Conservation (phyloP, 768 basidiomycete species). For the Steccherinum ochraceum region DNA sequence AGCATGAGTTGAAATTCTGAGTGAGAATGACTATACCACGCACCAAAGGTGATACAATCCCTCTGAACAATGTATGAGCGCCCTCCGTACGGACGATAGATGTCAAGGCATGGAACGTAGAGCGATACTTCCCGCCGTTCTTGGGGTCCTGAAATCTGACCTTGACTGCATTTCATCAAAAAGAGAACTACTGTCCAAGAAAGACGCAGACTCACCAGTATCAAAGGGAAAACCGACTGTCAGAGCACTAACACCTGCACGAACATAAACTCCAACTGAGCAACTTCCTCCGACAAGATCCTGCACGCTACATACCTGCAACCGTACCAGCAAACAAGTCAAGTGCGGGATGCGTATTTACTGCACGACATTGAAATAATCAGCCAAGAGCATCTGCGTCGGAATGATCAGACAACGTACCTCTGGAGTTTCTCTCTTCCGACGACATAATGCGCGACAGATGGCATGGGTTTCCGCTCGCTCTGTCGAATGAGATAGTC, state of each 20-base stretch:
- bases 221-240: slow-evolving; percentile 28
- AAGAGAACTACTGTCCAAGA: background rate
- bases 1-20: background rate
- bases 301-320: background rate
- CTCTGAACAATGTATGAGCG: slow-evolving; percentile 65
- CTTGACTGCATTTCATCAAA: slow-evolving; percentile 46
- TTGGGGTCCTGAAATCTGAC: slow-evolving; percentile 70
- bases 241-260: slow-evolving; percentile 22
- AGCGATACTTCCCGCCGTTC: slow-evolving; percentile 50
- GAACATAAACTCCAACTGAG: background rate
- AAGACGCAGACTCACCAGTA: slow-evolving; percentile 19
- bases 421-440: background rate
- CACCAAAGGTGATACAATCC: slow-evolving; percentile 77
- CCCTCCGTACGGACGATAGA: slow-evolving; percentile 70
- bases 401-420: too few relatives aligned
- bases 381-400: too few relatives aligned
- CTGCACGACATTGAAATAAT: background rate
- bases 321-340: background rate
- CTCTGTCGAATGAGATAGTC: background rate
- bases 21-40: slow-evolving; percentile 15
- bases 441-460: background rate
- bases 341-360: background rate
- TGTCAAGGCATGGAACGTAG: slow-evolving; percentile 56
- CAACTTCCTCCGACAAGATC: background rate
- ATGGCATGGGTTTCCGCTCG: background rate